Evolutionary conservation across 169 alveolate species (phyloP), one percentile per base, ranked within the genome.

Genomic region (Eimeria sp.): DNA sequence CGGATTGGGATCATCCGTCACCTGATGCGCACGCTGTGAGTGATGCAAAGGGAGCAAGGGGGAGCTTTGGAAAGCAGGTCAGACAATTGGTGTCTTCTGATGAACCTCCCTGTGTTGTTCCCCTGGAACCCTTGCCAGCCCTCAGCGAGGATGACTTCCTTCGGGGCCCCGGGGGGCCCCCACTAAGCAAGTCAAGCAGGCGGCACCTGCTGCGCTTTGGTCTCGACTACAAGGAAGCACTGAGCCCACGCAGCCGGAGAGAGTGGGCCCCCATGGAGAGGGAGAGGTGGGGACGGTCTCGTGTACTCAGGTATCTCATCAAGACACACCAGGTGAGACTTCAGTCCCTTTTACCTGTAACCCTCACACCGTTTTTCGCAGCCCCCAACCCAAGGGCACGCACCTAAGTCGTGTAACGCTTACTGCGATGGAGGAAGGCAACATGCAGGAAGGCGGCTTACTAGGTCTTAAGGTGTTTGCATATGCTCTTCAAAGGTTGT

Each of bases 81-180:
- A 18, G 45, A 47, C 45, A 6, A 45, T 27, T 78, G n/a, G 30
- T 78, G 45, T 47, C 67, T 43, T 7, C 63, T 43, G 67, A 45
- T 25, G 34, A 10, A 40, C 40, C n/a, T 14, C 7, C 22, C 61
- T 47, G 88, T 22, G 43, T 4, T 9, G 88, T 43, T 5, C 76
- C 75, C 14, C 91, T 83, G 54, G 58, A 54, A 20, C 51, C 72
- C 30, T 34, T 83, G 70, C 75, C 70, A 16, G 91, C 91, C 5
- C 73, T 83, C 27, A 27, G 27, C 75, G 73, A 83, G 54, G 91
- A 83, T 75, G 73, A 54, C n/a, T 83, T 83, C 49, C 73, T 83
- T 20, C 27, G 91, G 91, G 91, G 91, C 30, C 91, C 91, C 54
- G 54, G 91, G 73, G 75, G 73, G 40, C 91, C 91, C 54, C 91